These are phyloP conservation scores for Ogataea methylovora DNA, from an alignment of 805 yeast species.

Conservation along the genomic window DNA sequence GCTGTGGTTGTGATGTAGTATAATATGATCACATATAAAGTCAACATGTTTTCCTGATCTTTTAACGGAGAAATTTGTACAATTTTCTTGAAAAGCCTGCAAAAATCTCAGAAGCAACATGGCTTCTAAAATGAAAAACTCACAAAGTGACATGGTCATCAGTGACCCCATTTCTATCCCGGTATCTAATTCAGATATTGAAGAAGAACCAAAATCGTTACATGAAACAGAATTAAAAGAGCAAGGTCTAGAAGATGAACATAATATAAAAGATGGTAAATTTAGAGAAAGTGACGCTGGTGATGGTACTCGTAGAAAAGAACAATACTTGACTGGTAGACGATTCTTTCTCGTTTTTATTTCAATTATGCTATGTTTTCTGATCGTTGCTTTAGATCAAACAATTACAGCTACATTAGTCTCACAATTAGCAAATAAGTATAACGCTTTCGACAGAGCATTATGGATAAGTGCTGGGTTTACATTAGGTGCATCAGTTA, in stretches of 20 bases:
- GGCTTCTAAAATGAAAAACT: too few species aligned
- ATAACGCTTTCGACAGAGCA: conserved; percentile 40
- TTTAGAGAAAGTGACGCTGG: conserved; percentile 34
- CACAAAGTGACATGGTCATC: too few species aligned
- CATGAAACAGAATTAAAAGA: neutral
- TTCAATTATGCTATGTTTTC: conserved; percentile 11
- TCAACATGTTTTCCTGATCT: too few species aligned
- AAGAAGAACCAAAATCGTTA: too few species aligned
- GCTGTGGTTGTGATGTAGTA: too few species aligned
- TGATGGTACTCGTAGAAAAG: conserved; percentile 26
- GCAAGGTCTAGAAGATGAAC: neutral
- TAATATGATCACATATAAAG: too few species aligned
- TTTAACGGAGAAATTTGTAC: too few species aligned
- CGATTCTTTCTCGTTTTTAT: conserved; percentile 4
- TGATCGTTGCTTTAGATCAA: conserved; percentile 42
- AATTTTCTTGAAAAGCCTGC: too few species aligned
- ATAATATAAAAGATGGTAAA: too few species aligned
- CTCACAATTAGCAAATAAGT: conserved; percentile 40
- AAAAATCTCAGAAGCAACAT: too few species aligned
- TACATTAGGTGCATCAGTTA: conserved; percentile 43
- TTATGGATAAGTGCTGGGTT: conserved; percentile 57
- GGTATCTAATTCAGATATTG: too few species aligned
- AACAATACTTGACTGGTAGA: conserved; percentile 17
- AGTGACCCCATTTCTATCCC: too few species aligned
- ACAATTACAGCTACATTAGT: conserved; percentile 50